Conservation (phyloP, 2,329 filamentous ascomycete genomes). For the Fusarium austroafricanum region DNA sequence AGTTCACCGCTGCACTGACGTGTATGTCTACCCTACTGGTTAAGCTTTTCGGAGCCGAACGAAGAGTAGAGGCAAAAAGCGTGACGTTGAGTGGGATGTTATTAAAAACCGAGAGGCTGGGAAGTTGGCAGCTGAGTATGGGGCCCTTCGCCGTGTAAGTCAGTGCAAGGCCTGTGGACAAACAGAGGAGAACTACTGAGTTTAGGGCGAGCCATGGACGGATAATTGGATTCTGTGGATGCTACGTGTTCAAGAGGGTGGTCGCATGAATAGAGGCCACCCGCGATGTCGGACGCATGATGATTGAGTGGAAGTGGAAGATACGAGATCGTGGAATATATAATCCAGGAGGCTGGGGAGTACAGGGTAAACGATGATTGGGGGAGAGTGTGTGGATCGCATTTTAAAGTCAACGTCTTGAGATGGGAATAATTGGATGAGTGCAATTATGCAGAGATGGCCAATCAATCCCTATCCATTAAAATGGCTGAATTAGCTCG, state of each 20-base stretch:
- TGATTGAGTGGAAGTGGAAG: constrained; percentile 29
- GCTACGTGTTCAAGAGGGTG: constrained; percentile 36
- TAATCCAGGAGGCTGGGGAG: constrained; percentile 44
- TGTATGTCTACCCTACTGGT: constrained; percentile 1
- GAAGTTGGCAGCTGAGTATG: constrained; percentile 13
- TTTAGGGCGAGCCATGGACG: background rate
- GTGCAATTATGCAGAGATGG: background rate
- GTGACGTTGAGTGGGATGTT: constrained; percentile 19
- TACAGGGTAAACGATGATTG: constrained; percentile 36
- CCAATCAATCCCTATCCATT: background rate
- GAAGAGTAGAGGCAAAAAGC: constrained; percentile 1
- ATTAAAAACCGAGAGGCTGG: constrained; percentile 27
- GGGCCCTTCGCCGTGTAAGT: constrained; percentile 21
- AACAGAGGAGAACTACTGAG: background rate
- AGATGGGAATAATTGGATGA: constrained; percentile 3
- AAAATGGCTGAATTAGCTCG: background rate
- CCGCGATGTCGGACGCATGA: constrained; percentile 28
- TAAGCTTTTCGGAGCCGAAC: constrained; percentile 8
- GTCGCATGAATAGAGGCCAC: constrained; percentile 44
- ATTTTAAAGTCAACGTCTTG: background rate
- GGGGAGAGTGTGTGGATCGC: constrained; percentile 1
- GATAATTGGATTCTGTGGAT: constrained; percentile 22
- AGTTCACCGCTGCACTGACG: constrained; percentile 29
- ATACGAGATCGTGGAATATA: constrained; percentile 24
- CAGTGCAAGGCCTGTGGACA: background rate